Conservation (phyloP, 768 basidiomycete genomes). For the Sarcomyxa edulis region DNA sequence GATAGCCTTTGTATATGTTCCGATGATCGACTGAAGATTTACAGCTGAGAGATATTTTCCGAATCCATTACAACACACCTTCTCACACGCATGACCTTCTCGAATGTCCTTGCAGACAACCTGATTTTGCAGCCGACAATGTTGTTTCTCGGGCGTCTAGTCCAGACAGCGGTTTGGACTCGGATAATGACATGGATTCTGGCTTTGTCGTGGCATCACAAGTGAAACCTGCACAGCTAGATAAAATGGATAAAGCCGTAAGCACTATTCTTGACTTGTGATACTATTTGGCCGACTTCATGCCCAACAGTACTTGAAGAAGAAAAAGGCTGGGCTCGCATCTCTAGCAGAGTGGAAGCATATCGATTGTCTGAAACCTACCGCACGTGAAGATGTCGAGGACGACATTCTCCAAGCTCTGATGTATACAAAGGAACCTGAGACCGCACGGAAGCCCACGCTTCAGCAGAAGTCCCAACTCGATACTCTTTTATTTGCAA, state of each 20-base stretch:
- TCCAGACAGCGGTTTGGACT: constrained; percentile 21
- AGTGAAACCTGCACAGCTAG: constrained; percentile 37
- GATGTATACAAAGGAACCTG: constrained; percentile 14
- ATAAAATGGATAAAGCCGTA: constrained; percentile 51
- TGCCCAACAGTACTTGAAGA: constrained; percentile 49
- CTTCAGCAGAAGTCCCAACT: constrained; percentile 8
- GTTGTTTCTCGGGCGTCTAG: too few species aligned
- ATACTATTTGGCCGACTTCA: constrained; percentile 7
- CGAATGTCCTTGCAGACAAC: constrained; percentile 58
- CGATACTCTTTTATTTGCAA: constrained; percentile 28
- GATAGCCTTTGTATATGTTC: neutral
- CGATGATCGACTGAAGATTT: constrained; percentile 1
- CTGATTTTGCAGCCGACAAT: constrained; percentile 14
- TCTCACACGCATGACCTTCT: constrained; percentile 94
- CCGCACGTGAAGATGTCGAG: constrained; percentile 44
- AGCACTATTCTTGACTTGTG: neutral
- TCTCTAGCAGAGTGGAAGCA: constrained; percentile 82
- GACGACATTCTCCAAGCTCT: constrained; percentile 63
- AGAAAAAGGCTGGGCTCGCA: constrained; percentile 64
- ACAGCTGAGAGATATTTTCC: constrained; percentile 90
- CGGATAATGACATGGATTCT: constrained; percentile 17
- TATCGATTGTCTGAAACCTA: constrained; percentile 59
- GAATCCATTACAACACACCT: constrained; percentile 68
- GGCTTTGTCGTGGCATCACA: constrained; percentile 69
- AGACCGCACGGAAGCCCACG: constrained; percentile 3